Base-by-base conservation (phyloP, 129 eudicot genomes). In the Saposhnikovia divaricata region DNA sequence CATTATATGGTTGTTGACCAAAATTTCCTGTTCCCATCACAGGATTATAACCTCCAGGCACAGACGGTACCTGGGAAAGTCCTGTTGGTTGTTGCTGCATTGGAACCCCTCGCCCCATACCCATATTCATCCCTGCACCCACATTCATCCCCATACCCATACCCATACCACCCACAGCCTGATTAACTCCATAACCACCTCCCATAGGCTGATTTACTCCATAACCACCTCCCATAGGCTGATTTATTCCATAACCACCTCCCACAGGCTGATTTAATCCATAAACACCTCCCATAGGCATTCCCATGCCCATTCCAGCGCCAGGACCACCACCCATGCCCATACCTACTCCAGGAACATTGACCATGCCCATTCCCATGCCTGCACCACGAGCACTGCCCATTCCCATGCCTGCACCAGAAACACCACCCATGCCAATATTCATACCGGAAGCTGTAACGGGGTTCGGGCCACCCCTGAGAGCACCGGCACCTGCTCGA, bases 1-100 rank as follows among this genome's bases (percentile, higher is more conserved):
- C 92, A 77, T 96, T 92, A 77, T 89, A 88, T 55, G 96, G 95
- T 73, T 91, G 96, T 83, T 95, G 97, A 50, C 92, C 90, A 84
- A 90, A 92, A 53, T 87, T 88, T 16, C 97, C 98, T 34, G 85
- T 59, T 0, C 96, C 98, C 94, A 88, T 90, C 91, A 85, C 86
- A 11, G 89, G 92, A 82, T 91, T 92, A 81, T 90, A 90, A 34
- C 89, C 80, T 83, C 89, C 88, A 74, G 96, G 75, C 84, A 84
- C 81, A 75, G 66, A 85, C 21, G 96, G 75, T 42, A 90, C 87
- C 16, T 96, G 96, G 74, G 87, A 86, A 80, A 76, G 86, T 55
- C 92, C 96, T 23, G 78, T 82, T 19, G 85, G 83, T 10, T 81
- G 88, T 72, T 82, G 90, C 69, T 88, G 96, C 96, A 92, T 92